These are phyloP conservation scores for Agroathelia rolfsii DNA, from an alignment of 1,284 basidiomycete species.

Conservation along the genomic window DNA sequence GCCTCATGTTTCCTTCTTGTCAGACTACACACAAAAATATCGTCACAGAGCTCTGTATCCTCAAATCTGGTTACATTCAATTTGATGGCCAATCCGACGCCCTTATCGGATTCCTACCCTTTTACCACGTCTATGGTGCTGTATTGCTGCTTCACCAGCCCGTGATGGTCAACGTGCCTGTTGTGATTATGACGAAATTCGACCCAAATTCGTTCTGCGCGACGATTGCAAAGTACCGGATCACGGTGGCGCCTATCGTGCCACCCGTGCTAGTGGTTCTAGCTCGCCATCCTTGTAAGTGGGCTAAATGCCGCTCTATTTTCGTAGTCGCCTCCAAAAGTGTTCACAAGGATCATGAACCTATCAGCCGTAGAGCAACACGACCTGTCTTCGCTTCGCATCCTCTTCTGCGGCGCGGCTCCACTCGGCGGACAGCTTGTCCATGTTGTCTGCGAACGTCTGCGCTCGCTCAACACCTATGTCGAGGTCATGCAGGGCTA, in stretches of 20 bases:
- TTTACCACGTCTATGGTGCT: constrained; percentile 45
- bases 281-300: constrained; percentile 49
- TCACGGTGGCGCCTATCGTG: constrained; percentile 60
- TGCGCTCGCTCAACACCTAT: constrained; percentile 28
- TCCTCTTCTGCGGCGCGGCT: constrained; percentile 73
- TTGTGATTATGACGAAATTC: constrained; percentile 66
- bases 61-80: constrained; percentile 13
- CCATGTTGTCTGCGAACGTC: constrained; percentile 27
- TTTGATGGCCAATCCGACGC: constrained; percentile 23
- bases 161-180: constrained; percentile 43
- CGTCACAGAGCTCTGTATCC: constrained; percentile 20
- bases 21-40: constrained; percentile 38
- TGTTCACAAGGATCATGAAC: constrained; percentile 9
- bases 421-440: constrained; percentile 63
- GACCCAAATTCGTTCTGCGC: constrained; percentile 65
- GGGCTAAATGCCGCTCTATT: neutral
- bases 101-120: constrained; percentile 36
- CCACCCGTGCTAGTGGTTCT: constrained; percentile 78
- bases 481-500: constrained; percentile 44
- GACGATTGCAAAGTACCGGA: constrained; percentile 54
- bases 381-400: constrained; percentile 51
- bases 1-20: neutral
- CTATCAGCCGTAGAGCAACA: constrained; percentile 56
- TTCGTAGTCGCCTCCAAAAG: neutral
- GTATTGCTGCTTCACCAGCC: constrained; percentile 55